These are phyloP conservation scores for Harrya chromipes DNA, from an alignment of 768 basidiomycete species.

Conservation along the genomic window DNA sequence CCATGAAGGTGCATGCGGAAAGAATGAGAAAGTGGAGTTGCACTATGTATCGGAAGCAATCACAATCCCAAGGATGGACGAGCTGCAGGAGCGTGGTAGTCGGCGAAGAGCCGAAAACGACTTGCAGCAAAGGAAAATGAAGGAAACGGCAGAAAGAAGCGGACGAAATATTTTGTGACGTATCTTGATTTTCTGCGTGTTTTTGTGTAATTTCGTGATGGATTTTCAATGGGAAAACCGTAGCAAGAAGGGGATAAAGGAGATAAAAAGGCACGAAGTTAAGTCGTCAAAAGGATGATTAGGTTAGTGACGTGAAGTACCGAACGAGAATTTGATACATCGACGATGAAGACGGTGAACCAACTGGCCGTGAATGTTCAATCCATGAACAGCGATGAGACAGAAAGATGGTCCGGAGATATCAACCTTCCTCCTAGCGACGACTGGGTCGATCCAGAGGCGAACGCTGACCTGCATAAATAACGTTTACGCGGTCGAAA, in stretches of 20 bases:
- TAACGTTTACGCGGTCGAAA: conserved; percentile 31
- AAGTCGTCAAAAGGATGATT: conserved; percentile 37
- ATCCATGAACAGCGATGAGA: conserved; percentile 35
- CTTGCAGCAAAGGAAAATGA: conserved; percentile 11
- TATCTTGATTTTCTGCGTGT: conserved; percentile 36
- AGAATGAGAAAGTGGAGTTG: conserved; percentile 23
- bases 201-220: conserved; percentile 37
- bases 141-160: conserved; percentile 37
- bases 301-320: conserved; percentile 35
- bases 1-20: conserved; percentile 30
- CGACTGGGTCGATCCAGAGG: conserved; percentile 21
- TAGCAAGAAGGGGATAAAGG: conserved; percentile 38
- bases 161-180: conserved; percentile 47
- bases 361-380: conserved; percentile 30
- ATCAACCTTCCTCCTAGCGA: conserved; percentile 27
- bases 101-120: conserved; percentile 13
- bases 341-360: conserved; percentile 27
- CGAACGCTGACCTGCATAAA: conserved; percentile 27
- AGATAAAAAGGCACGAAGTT: conserved; percentile 32
- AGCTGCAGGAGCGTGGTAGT: conserved; percentile 2
- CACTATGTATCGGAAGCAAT: conserved; percentile 22
- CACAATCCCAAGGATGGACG: conserved; percentile 7
- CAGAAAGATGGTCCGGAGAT: conserved; percentile 31
- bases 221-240: conserved; percentile 31
- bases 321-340: conserved; percentile 32